These are phyloP conservation scores for Ajuga chamaepitys DNA, from an alignment of 257 asterid genomes.

Conservation along the genomic window DNA sequence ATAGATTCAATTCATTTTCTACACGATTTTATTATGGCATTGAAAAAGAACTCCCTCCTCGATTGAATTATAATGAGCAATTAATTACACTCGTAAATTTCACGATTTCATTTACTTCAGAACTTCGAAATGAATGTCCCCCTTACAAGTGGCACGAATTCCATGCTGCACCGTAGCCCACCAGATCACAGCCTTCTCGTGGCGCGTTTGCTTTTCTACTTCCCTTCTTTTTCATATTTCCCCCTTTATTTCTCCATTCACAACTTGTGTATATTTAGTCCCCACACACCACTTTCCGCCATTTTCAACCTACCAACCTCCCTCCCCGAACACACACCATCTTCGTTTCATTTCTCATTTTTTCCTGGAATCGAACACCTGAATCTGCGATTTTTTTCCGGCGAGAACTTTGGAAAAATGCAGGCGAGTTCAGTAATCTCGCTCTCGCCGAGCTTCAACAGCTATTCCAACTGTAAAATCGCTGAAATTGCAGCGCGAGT, in stretches of 20 bases:
- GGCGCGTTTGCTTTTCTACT: conserved; percentile 25
- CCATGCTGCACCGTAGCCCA: conserved; percentile 29
- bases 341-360: neutral
- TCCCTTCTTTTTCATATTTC: neutral
- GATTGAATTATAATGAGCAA: neutral
- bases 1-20: too few relatives aligned
- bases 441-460: conserved; percentile 43
- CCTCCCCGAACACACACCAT: neutral
- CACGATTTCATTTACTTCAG: neutral
- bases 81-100: neutral
- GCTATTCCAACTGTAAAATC: conserved; percentile 30
- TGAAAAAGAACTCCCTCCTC: neutral
- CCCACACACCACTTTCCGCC: conserved; percentile 24
- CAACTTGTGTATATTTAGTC: conserved; percentile 13
- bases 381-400: neutral
- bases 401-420: conserved; percentile 11
- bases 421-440: conserved; percentile 20
- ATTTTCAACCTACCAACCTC: conserved; percentile 20
- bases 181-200: conserved; percentile 38
- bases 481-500: conserved; percentile 43
- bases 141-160: conserved; percentile 20
- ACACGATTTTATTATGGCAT: too few relatives aligned
- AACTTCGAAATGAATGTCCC: neutral
- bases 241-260: conserved; percentile 1
- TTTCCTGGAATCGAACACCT: neutral